Evolutionary conservation across 306 rosid genomes (phyloP), one percentile per base, ranked within the genome.

Genomic region (Vigna angularis): DNA sequence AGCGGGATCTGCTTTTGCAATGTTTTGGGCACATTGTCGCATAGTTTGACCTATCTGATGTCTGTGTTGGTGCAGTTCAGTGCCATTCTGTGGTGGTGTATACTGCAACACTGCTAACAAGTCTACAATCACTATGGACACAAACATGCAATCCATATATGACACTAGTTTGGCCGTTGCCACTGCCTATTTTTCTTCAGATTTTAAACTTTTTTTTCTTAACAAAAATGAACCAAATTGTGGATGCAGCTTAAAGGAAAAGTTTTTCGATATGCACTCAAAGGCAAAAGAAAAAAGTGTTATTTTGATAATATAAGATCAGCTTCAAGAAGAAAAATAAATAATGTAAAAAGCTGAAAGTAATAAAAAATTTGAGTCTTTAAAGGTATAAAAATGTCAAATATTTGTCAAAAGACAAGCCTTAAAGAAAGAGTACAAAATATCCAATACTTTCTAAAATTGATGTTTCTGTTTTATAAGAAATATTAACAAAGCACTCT

Each of bases 61-160:
- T 16, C 6, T 16, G 13, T 38, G 10, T 28, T 20, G 77, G 57
- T 73, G 24, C 56, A 52, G 18, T 36, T 42, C 12, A 22, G 24
- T 15, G n/a, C 16, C 77, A 73, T 59, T 58, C n/a, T 24, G 28
- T 57, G 78, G 45, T 42, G 13, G 11, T 45, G 32, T 73, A 26
- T 26, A 26, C 47, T 42, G 12, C 47, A 9, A 42, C 6, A 6
- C 75, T 10, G 48, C 61, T 30, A 70, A 30, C 11, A 70, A 30
- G 10, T 34, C 50, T 32, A 5, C 62, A 50, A 30, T 5, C 56
- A 26, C 28, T 68, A 14, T 68, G 4, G 24, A 68, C 51, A 64
- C 6, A 30, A 15, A 36, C 9, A 40, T 32, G 8, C 51, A 66
- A 11, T 17, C 15, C 5, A 17, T 66, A 42, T 13, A 40, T 10